Base-by-base conservation (phyloP, 225 moss, liverwort and hornwort genomes). In the Pseudisothecium myosuroides region DNA sequence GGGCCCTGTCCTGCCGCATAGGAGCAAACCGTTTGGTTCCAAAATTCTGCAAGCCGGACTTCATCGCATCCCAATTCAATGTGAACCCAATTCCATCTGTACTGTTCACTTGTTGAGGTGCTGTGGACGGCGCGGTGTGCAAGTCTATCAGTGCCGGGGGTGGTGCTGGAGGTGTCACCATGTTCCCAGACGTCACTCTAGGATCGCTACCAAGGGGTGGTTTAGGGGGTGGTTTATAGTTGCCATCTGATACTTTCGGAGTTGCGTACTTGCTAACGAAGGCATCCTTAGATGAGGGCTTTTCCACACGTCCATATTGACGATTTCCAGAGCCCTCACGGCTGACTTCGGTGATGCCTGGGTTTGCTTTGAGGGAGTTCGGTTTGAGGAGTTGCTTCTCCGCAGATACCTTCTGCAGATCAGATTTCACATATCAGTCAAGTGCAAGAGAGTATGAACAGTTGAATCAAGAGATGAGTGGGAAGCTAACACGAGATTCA, bases 21-120 rank as follows among this genome's bases (percentile, higher is more conserved):
- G 99, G 99, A 47, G 99, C 99, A 88, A 99, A 96, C 41, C 99
- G 93, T 71, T 96, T 97, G 54, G 96, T 94, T 73, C 95, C 95
- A 76, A 99, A 95, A 52, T 92, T 94, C 84, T 96, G 96, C 85
- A 96, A 91, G 52, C 95, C 95, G 12, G 96, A 92, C 91, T 95
- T 99, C 94, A 97, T 96, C 45, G 94, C 87, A 55, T 97, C 96
- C 96, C 97, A 99, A 91, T 95, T 95, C 82, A 93, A 84, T 66
- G 89, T 93, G 75, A 95, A 95, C 52, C 92, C 91, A 82, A 94
- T 91, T 68, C 91, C 90, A 50, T 90, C 92, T 27, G 74, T 81
- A 12, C 16, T 86, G 75, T 83, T 84, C n/a, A 76, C 69, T 73
- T 91, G 90, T 67, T 89, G 89, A 89, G 93, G 79, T 41, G 84